Evolutionary conservation across 768 basidiomycete species (phyloP).

Genomic region (Kwoniella dejecticola): DNA sequence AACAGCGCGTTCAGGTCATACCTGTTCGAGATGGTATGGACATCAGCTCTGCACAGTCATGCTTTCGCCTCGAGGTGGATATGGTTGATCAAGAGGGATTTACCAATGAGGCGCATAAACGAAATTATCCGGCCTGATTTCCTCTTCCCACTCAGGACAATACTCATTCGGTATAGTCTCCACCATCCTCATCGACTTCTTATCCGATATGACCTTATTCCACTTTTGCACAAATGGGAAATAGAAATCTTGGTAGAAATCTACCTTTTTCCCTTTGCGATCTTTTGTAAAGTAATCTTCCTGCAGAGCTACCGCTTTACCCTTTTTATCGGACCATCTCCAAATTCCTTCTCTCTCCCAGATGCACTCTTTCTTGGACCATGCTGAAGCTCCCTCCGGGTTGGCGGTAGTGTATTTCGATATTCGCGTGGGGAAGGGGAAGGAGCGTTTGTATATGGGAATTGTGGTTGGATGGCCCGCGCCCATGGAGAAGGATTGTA

Average conservation of each 20-base stretch:
- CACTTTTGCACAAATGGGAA: conserved; percentile 54
- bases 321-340: conserved; percentile 73
- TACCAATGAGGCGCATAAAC: conserved; percentile 76
- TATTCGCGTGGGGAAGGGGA: conserved; percentile 79
- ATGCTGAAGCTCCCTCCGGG: conserved; percentile 59
- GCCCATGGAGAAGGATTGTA: conserved; percentile 90
- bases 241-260: conserved; percentile 54
- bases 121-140: conserved; percentile 66
- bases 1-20: conserved; percentile 92
- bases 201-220: conserved; percentile 36
- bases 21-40: conserved; percentile 59
- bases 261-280: conserved; percentile 61
- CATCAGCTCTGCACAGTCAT: conserved; percentile 5
- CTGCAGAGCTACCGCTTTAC: conserved; percentile 72
- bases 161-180: conserved; percentile 97
- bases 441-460: conserved; percentile 78
- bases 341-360: conserved; percentile 95
- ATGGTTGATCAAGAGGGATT: conserved; percentile 36
- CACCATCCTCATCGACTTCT: conserved; percentile 38
- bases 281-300: conserved; percentile 81
- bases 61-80: neutral
- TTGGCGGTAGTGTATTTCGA: conserved; percentile 68
- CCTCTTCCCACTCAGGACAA: conserved; percentile 72
- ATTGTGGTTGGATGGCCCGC: conserved; percentile 73
- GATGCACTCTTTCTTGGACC: conserved; percentile 78